Evolutionary conservation across 768 basidiomycete species (phyloP), one percentile per base, ranked within the genome.

Genomic region (Rhodotorula taiwanensis): DNA sequence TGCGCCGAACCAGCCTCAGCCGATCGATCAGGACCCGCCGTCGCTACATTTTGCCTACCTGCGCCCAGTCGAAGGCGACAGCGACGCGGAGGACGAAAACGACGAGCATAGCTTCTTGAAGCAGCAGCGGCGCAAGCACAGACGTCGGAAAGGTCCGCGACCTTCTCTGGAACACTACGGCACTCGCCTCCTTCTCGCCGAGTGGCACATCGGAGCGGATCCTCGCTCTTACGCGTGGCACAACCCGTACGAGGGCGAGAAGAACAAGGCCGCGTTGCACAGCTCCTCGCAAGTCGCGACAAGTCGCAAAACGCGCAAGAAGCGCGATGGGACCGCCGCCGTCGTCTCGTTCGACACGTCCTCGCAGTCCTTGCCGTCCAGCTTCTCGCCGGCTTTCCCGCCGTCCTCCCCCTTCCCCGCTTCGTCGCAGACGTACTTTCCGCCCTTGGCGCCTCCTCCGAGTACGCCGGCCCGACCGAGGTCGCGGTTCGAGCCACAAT

Each of bases 191-290:
- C 34, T 69, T 11, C 45, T 65, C 23, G 59, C 56, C 44, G 67
- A 69, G 39, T 69, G 67, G 67, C 60, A 65, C 54, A 49, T 65
- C 54, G 67, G 67, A 4, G 41, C 60, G 5, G 59, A 69, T 25
- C 67, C 63, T 6, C 56, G 53, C 20, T 34, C 49, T 25, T 69
- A 69, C 60, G 39, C 43, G 0, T 69, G 67, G 67, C 28, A n/a
- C 23, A 69, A 62, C 54, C 67, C 67, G 34, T 69, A 69, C 60
- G 45, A 33, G 31, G 60, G 23, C 42, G 67, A 65, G n/a, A 30
- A 62, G n/a, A 42, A 65, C 31, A 55, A 64, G 48, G 56, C 51
- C 27, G 52, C 39, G 27, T 28, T 28, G 28, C 16, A 13, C 21
- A 30, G 14, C 9, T 20, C 3, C 15, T 11, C 49, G 49, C 20